Base-by-base conservation (phyloP, 306 rosid genomes). In the Notholithocarpus densiflorus region DNA sequence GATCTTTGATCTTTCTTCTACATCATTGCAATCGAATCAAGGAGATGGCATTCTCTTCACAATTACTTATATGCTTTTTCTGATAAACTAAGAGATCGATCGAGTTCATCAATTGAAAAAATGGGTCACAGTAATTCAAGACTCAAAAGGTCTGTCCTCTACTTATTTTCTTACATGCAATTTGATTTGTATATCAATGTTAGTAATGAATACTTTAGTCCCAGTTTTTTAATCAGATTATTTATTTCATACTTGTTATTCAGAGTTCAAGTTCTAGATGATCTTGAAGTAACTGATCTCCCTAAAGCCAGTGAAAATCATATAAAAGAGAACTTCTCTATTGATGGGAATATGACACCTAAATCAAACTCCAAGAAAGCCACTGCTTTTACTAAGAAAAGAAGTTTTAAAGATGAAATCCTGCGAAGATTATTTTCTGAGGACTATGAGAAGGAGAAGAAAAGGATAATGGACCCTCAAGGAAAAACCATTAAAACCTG, bases 71-170 rank as follows among this genome's bases (percentile, higher is more conserved):
- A 12, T 48, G 53, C 53, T 48, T 48, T 48, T 48, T 48, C 11
- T 37, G 17, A 48, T 10, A 48, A 48, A 11, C 5, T 48, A 13
- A 48, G 53, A 48, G 17, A 48, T 48, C 17, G 15, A 48, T 11
- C 17, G 15, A 37, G 45, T 37, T 48, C 17, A 48, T 13, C 53
- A 48, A 37, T 37, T 37, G 45, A 37, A 8, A 3, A 37, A 37
- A 54, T 56, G 60, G 24, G 24, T 7, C 24, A 56, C 57, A 72
- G 75, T 73, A 86, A 86, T 71, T 83, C 91, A 78, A 89, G 91
- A 87, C 88, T 94, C 72, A 82, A 80, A 64, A 90, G 97, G 97
- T 90, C 83, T 48, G 60, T 72, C 71, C 82, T 48, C 31, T 37
- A 48, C 60, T 73, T 56, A 11, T 48, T 37, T 66, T 62, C 68